Conservation (phyloP, 176 grass and related monocot species). For the Neostapfia colusana region DNA sequence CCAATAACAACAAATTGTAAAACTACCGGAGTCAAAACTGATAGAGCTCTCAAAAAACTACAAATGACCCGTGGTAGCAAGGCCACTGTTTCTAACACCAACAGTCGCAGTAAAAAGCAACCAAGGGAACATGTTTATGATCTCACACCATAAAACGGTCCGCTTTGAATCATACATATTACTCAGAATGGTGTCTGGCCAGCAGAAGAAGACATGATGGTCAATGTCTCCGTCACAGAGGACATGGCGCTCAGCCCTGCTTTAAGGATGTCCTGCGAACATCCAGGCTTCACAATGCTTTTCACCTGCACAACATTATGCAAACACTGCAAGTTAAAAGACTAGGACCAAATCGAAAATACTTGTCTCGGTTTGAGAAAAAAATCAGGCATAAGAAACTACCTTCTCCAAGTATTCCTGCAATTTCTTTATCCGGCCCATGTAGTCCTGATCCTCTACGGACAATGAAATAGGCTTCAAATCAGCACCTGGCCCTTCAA, state of each 20-base stretch:
- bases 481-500: conserved; percentile 81
- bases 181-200: conserved; percentile 49
- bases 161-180: not conserved
- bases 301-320: conserved; percentile 53
- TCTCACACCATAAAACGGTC: not conserved
- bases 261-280: conserved; percentile 92
- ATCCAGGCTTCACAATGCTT: conserved; percentile 96
- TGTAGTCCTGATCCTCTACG: conserved; percentile 99
- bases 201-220: conserved; percentile 64
- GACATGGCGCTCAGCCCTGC: conserved; percentile 79
- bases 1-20: not conserved
- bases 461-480: conserved; percentile 70
- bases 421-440: conserved; percentile 94
- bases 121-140: not conserved
- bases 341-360: not conserved
- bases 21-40: conserved; percentile 39
- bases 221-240: conserved; percentile 81
- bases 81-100: conserved; percentile 26
- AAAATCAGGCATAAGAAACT: not conserved
- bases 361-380: not conserved
- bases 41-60: conserved; percentile 15
- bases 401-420: conserved; percentile 97
- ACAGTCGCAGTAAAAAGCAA: conserved; percentile 7
- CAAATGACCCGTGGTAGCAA: conserved; percentile 10
- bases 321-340: conserved; percentile 18